Evolutionary conservation across 805 yeast species (phyloP), one percentile per base, ranked within the genome.

Genomic region (Schwanniomyces polymorphus): DNA sequence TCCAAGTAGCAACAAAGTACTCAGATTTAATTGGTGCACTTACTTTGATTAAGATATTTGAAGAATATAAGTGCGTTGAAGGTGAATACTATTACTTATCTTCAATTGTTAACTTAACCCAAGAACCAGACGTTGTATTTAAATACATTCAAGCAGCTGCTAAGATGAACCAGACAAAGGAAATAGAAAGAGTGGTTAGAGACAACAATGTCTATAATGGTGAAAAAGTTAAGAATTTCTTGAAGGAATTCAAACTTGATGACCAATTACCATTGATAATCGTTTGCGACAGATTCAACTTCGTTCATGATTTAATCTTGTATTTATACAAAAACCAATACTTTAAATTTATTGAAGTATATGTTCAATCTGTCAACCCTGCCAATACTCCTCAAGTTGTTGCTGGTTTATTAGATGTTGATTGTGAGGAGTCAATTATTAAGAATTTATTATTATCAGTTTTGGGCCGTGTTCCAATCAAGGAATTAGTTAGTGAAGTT

Each of bases 281-380:
- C 67, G 97, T 94, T 42, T 91, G 97, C 72, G 98, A 94, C 74
- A 84, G 97, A 64, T 89, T 78, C 73, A 78, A 85, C 67, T 94
- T 84, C 67, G 90, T 91, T 46, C 98, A 94, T 67, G 99, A 94
- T 68, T 81, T 94, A 73, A 85, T 94, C 47, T 79, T 94, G 61
- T 94, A 88, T 74, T 79, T 94, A 66, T 94, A 94, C 84, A 94
- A 92, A 76, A 88, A 91, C 72, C 91, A 92, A 69, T 92, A 85
- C 72, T 88, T 91, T 82, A 91, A 94, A 70, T 94, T 92, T 60
- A 94, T 94, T 69, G 98, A 94, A 74, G 96, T 94, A 42, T 94
- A 92, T 62, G 99, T 94, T 47, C 98, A 94, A 75, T 96, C 91
- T 65, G 98, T 94, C 44, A 94, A 94, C 72, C 97, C 99, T 45